Percentiles rank a stretch among this genome's conserved stretches.
Evolutionary conservation across 345 rosid species (phyloP).

Genomic region (Ricinus communis): DNA sequence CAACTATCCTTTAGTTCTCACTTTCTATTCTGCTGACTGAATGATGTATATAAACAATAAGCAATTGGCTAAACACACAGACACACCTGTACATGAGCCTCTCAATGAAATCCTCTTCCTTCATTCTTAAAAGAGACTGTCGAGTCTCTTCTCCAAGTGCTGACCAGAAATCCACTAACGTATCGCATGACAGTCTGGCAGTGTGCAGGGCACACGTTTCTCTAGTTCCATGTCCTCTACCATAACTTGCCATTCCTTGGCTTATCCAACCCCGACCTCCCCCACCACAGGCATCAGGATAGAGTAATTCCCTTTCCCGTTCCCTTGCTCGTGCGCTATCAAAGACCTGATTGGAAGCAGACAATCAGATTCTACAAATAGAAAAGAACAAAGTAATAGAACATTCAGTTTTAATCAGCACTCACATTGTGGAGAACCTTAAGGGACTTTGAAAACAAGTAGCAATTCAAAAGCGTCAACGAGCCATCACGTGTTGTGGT

Average conservation of each 20-base stretch:
- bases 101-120: constrained; percentile 97
- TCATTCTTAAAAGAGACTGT: constrained; percentile 84
- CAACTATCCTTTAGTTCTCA: constrained; percentile 19
- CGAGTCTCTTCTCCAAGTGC: constrained; percentile 85
- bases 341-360: constrained; percentile 62
- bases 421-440: constrained; percentile 78
- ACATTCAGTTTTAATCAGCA: constrained; percentile 15
- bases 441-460: constrained; percentile 61
- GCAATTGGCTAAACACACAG: constrained; percentile 36
- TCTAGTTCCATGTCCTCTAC: constrained; percentile 88
- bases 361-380: constrained; percentile 37
- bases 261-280: constrained; percentile 98
- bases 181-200: constrained; percentile 87
- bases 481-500: constrained; percentile 74
- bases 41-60: constrained; percentile 17
- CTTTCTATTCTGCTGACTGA: constrained; percentile 3
- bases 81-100: constrained; percentile 88
- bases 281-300: constrained; percentile 99
- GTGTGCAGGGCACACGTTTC: constrained; percentile 95
- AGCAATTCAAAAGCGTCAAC: constrained; percentile 78
- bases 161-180: constrained; percentile 92
- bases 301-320: constrained; percentile 85
- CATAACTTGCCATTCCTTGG: constrained; percentile 77
- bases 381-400: neutral
- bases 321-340: constrained; percentile 93